A percentile compares a stretch with the other conserved stretches of the same genome.
phyloP scores from a whole-genome alignment of 176 grass and related monocot genomes.

The Carex parvula region DNA sequence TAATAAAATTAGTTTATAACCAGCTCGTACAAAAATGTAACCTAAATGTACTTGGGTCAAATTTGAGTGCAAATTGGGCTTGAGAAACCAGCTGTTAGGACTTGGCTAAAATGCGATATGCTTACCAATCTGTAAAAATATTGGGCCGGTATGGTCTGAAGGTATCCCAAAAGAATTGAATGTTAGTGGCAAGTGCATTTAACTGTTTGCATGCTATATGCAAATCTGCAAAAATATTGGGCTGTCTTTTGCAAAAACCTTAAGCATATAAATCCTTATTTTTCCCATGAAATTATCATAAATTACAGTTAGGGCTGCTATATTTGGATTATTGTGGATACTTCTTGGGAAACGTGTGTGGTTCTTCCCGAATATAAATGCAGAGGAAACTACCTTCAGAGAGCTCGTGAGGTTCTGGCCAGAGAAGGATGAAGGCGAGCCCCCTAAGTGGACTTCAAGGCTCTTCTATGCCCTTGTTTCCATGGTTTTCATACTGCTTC shows the following conservation, averaged over 20 bases:
- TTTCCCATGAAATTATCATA: not conserved
- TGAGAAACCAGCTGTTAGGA: not conserved
- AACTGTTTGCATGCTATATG: not conserved
- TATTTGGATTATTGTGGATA: slow-evolving; percentile 78
- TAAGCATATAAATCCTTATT: not conserved
- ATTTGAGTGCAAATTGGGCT: not conserved
- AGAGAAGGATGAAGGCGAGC: slow-evolving; percentile 80
- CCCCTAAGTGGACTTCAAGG: slow-evolving; percentile 84
- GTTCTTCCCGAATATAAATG: slow-evolving; percentile 99
- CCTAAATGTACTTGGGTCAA: not conserved
- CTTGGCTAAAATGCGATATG: not conserved
- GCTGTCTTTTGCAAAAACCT: not conserved
- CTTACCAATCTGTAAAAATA: not conserved
- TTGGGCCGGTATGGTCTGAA: not conserved
- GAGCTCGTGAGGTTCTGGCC: slow-evolving; percentile 94
- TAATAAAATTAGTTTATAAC: not conserved
- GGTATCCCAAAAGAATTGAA: not conserved
- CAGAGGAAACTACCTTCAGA: slow-evolving; percentile 96
- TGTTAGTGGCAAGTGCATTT: not conserved
- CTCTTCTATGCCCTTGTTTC: slow-evolving; percentile 63
- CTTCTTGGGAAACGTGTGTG: slow-evolving; percentile 90
- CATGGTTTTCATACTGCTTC: slow-evolving; percentile 59
- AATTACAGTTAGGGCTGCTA: slow-evolving; percentile 73
- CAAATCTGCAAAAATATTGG: not conserved
- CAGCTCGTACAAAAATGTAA: not conserved